These are phyloP conservation scores for Cochlearia excelsa DNA, from an alignment of 345 rosid genomes.

Conservation along the genomic window DNA sequence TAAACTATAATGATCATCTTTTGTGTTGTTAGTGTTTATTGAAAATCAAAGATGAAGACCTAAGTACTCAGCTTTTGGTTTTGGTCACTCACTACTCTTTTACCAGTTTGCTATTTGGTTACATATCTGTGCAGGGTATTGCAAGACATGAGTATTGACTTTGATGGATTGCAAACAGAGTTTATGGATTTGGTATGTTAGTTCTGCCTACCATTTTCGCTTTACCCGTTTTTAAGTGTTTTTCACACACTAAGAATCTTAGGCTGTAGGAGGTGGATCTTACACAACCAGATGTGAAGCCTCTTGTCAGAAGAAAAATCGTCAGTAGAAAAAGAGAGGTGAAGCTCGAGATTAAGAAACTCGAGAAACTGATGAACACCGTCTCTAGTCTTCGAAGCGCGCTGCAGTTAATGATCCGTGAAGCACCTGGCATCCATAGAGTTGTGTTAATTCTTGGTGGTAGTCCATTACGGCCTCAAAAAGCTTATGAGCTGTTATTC, in stretches of 20 bases:
- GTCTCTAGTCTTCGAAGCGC: conserved; percentile 52
- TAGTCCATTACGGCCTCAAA: conserved; percentile 71
- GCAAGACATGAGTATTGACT: conserved; percentile 70
- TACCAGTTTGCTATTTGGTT: conserved; percentile 13
- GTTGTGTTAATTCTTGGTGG: conserved; percentile 67
- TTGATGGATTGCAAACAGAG: conserved; percentile 47
- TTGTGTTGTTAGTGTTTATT: not conserved
- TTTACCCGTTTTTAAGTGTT: not conserved
- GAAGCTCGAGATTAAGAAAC: conserved; percentile 56
- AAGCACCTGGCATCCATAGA: conserved; percentile 44
- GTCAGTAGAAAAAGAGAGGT: conserved; percentile 62
- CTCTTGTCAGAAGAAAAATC: conserved; percentile 48
- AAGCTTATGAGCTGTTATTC: conserved; percentile 60
- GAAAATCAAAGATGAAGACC: not conserved
- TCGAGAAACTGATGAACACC: conserved; percentile 63
- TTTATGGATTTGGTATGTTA: conserved; percentile 63
- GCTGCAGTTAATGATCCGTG: conserved; percentile 45
- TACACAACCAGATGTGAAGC: conserved; percentile 44
- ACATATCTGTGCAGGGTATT: conserved; percentile 46
- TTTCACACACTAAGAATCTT: conserved; percentile 36
- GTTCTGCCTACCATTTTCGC: conserved; percentile 20
- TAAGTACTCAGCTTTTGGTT: not conserved
- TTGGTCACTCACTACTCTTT: conserved; percentile 2
- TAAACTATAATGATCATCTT: not conserved
- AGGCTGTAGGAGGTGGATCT: conserved; percentile 49